A percentile compares a stretch with the other conserved stretches of the same genome.
Conservation (phyloP, 495 filamentous ascomycete species). For the Filosporella fistucella region DNA sequence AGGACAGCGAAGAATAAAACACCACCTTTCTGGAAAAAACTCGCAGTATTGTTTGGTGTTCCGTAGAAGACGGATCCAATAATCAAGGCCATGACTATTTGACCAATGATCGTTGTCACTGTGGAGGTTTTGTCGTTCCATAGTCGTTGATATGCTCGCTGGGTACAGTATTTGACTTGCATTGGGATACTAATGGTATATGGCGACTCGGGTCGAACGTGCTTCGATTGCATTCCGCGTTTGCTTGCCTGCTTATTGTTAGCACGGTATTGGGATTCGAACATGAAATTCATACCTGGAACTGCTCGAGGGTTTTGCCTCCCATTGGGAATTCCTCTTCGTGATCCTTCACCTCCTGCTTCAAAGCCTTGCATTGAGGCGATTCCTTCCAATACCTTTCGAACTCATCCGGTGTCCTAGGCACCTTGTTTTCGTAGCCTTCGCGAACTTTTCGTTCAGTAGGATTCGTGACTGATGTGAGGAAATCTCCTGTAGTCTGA, state of each 20-base stretch:
- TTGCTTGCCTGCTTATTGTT: conserved; percentile 39
- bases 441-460: conserved; percentile 54
- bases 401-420: conserved; percentile 68
- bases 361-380: conserved; percentile 39
- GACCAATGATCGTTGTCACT: conserved; percentile 65
- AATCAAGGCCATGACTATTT: conserved; percentile 47
- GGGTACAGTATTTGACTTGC: conserved; percentile 52
- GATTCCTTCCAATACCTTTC: conserved; percentile 57
- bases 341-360: conserved; percentile 66
- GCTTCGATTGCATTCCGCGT: conserved; percentile 62
- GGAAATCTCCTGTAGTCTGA: conserved; percentile 64
- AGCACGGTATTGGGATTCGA: too few species aligned
- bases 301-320: conserved; percentile 59
- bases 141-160: conserved; percentile 64
- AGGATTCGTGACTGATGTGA: conserved; percentile 68
- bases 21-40: conserved; percentile 52
- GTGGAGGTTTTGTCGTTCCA: conserved; percentile 70
- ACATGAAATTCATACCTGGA: conserved; percentile 32
- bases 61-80: conserved; percentile 43
- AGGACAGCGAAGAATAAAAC: conserved; percentile 50
- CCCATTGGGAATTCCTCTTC: conserved; percentile 58
- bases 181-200: conserved; percentile 53
- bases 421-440: conserved; percentile 60
- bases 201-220: conserved; percentile 54
- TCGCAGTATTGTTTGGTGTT: conserved; percentile 34